A percentile compares a stretch with the other conserved stretches of the same genome.
Evolutionary conservation across 202 grass and related monocot genomes (phyloP).

Genomic region (Schoenoplectus triqueter): DNA sequence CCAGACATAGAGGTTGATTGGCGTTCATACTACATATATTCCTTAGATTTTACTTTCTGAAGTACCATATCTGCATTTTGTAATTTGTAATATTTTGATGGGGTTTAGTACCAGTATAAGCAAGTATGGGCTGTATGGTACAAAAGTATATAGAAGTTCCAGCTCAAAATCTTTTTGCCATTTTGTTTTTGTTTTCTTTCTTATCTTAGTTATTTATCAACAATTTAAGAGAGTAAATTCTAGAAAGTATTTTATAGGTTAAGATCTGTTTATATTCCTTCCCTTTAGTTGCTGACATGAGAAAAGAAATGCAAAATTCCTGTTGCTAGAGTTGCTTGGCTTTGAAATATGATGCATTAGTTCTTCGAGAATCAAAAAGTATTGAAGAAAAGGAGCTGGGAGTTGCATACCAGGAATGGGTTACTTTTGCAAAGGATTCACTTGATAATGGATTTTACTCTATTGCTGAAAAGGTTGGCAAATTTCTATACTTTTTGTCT

Average conservation of each 20-base stretch:
- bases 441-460: slow-evolving; percentile 80
- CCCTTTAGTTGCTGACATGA: neutral
- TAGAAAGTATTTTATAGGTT: neutral
- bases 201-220: neutral
- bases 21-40: too few species aligned
- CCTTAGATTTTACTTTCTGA: too few species aligned
- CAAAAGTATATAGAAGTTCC: too few species aligned
- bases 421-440: slow-evolving; percentile 71
- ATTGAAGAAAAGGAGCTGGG: slow-evolving; percentile 31
- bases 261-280: neutral
- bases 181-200: neutral
- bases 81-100: too few species aligned
- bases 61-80: too few species aligned
- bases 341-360: slow-evolving; percentile 67
- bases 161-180: neutral
- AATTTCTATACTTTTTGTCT: neutral
- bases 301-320: neutral
- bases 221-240: neutral
- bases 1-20: too few species aligned
- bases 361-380: slow-evolving; percentile 49
- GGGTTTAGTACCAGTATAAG: too few species aligned
- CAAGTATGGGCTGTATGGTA: too few species aligned
- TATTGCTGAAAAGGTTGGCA: slow-evolving; percentile 57
- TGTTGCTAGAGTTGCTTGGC: slow-evolving; percentile 68
- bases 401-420: slow-evolving; percentile 62